These are phyloP conservation scores for Euphorbia lathyris DNA, from an alignment of 345 rosid species.

Conservation along the genomic window DNA sequence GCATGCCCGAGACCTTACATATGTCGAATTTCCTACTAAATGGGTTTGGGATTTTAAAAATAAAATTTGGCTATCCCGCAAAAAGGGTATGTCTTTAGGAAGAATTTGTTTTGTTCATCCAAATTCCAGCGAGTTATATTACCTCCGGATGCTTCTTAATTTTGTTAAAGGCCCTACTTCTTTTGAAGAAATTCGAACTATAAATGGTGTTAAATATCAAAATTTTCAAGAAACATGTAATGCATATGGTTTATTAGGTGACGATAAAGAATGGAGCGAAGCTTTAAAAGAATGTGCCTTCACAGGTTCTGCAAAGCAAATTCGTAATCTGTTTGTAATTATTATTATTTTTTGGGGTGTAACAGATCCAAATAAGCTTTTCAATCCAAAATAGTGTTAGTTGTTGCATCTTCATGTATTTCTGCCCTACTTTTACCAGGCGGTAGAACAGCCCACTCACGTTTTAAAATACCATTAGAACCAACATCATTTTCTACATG, in stretches of 20 bases:
- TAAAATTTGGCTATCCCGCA: neutral
- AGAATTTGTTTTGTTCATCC: neutral
- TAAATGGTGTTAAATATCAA: neutral
- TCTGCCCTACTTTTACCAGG: neutral
- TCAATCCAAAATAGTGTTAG: neutral
- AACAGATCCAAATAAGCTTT: neutral
- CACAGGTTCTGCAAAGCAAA: neutral
- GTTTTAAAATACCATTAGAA: constrained; percentile 9
- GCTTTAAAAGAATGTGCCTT: neutral
- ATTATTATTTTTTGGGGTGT: neutral
- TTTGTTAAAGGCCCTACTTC: neutral
- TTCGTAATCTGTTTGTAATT: neutral
- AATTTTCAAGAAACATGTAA: neutral
- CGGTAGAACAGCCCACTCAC: constrained; percentile 4
- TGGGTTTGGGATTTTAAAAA: neutral
- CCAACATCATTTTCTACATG: neutral
- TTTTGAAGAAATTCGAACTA: neutral
- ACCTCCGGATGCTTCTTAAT: neutral
- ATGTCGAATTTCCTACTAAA: neutral
- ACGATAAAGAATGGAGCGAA: neutral
- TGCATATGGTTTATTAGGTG: neutral
- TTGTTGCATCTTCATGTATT: neutral
- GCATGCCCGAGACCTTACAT: neutral
- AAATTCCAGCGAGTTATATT: neutral
- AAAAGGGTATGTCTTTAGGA: neutral